phyloP scores from a whole-genome alignment of 176 grass and related monocot species.

The Poa annua region DNA sequence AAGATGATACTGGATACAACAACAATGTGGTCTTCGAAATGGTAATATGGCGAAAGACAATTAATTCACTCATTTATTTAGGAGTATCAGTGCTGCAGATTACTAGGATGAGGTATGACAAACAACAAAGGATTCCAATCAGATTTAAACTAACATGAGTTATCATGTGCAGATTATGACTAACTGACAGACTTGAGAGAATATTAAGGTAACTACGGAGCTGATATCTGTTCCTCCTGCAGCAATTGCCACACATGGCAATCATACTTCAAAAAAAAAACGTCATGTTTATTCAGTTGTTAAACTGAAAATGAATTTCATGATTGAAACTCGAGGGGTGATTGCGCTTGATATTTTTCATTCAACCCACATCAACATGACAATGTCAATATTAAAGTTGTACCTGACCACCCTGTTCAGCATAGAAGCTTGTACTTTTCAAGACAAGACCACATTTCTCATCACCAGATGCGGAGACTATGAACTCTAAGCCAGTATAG shows the following conservation, averaged over 20 bases:
- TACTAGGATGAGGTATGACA: too few species aligned
- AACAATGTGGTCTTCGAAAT: too few species aligned
- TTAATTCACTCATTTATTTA: too few species aligned
- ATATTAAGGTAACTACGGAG: neutral
- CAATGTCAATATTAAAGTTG: neutral
- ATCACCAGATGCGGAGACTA: constrained; percentile 52
- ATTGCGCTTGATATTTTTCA: constrained; percentile 6
- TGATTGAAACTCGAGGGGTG: neutral
- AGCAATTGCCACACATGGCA: neutral
- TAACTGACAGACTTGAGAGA: neutral
- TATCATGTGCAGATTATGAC: neutral
- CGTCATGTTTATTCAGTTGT: neutral
- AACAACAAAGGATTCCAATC: neutral
- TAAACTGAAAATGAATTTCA: neutral
- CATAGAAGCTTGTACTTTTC: constrained; percentile 96
- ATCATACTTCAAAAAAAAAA: neutral
- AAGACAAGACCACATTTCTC: constrained; percentile 74
- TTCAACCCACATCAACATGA: constrained; percentile 32
- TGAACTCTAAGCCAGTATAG: constrained; percentile 74
- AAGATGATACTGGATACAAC: too few species aligned
- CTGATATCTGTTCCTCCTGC: neutral
- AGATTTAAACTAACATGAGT: neutral
- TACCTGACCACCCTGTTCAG: constrained; percentile 99
- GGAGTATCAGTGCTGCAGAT: too few species aligned
- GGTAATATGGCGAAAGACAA: too few species aligned